These are phyloP conservation scores for Taiozyma onychis DNA, from an alignment of 1,139 yeast species.

Conservation along the genomic window DNA sequence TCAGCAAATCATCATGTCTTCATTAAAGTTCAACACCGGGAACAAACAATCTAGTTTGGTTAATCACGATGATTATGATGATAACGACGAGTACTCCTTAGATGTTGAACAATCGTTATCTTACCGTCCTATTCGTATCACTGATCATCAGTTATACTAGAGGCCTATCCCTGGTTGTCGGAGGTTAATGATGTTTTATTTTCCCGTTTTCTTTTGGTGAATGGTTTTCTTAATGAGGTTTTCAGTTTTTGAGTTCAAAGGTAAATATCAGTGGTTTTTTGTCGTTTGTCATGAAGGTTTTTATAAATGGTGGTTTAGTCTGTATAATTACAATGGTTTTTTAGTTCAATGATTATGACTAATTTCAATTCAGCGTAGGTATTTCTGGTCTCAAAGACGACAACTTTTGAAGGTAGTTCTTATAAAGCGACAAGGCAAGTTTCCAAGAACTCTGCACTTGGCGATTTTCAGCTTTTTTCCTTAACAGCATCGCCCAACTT, in stretches of 20 bases:
- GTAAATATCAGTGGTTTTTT: background rate
- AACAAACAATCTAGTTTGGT: background rate
- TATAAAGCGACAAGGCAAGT: no score
- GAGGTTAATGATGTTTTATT: background rate
- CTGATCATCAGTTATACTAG: background rate
- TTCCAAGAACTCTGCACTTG: no score
- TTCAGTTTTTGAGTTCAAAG: background rate
- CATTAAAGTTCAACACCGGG: background rate
- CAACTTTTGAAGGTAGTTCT: no score
- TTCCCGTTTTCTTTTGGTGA: background rate
- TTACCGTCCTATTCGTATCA: conserved; percentile 12
- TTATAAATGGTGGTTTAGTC: background rate
- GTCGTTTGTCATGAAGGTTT: background rate
- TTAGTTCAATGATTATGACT: background rate
- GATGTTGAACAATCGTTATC: conserved; percentile 23
- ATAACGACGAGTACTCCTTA: conserved; percentile 22
- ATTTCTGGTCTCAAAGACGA: no score
- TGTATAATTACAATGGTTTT: background rate
- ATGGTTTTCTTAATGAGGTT: background rate
- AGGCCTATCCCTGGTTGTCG: no score
- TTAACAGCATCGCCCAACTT: no score
- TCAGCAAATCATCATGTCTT: background rate
- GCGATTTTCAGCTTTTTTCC: no score
- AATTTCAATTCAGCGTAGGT: background rate
- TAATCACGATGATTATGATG: conserved; percentile 14